Conservation (phyloP, 352 stramenopile species). For the Phytophthora fragariae region DNA sequence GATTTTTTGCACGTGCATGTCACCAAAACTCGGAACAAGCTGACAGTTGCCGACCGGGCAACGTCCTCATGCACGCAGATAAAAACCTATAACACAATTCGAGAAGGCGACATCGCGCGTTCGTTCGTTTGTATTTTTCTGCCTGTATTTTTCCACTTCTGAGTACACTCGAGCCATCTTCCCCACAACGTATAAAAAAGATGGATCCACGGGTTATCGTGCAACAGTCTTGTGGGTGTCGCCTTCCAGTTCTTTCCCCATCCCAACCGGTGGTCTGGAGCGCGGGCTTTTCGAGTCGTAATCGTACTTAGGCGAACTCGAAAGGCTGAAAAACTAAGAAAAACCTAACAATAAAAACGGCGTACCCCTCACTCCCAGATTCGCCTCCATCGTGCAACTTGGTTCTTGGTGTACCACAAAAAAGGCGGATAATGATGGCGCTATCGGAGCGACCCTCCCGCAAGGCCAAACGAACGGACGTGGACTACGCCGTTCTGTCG, state of each 20-base stretch:
- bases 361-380: conserved; percentile 44
- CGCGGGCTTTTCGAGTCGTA: conserved; percentile 5
- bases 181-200: not conserved
- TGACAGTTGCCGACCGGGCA: not conserved
- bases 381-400: conserved; percentile 32
- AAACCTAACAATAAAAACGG: conserved; percentile 37
- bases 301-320: conserved; percentile 37
- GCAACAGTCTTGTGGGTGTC: conserved; percentile 22
- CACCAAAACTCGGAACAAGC: not conserved
- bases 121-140: not conserved
- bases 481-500: conserved; percentile 83
- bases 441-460: conserved; percentile 52
- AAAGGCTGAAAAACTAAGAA: conserved; percentile 33
- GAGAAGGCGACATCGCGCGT: not conserved
- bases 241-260: conserved; percentile 33
- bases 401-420: conserved; percentile 2
- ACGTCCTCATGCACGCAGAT: not conserved
- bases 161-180: not conserved
- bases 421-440: conserved; percentile 34
- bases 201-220: conserved; percentile 16
- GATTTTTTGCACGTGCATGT: not conserved
- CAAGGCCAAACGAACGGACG: conserved; percentile 76
- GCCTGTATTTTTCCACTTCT: not conserved
- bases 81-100: not conserved
- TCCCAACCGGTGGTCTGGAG: conserved; percentile 40